Conservation (phyloP, 1,284 basidiomycete species). For the Sanguinoderma infundibulare region DNA sequence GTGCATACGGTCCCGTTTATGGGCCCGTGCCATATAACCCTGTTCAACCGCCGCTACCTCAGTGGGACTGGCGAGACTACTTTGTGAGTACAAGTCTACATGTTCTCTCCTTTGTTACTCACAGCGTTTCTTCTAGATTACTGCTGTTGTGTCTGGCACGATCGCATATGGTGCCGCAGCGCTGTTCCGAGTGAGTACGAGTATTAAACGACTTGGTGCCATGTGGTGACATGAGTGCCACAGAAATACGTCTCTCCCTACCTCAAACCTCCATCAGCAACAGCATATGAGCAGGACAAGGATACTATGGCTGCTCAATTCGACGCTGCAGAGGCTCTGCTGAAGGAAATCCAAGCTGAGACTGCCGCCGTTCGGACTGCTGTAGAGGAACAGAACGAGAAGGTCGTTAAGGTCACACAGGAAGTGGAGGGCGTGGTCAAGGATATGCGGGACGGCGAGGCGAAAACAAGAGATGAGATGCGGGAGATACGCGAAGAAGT, state of each 20-base stretch:
- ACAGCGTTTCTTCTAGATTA: slow-evolving; percentile 64
- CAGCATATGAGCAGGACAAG: slow-evolving; percentile 90
- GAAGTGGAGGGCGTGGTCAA: slow-evolving; percentile 83
- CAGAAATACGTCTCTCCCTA: slow-evolving; percentile 95
- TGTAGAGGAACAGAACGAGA: slow-evolving; percentile 83
- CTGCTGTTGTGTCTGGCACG: slow-evolving; percentile 90
- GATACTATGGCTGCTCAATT: slow-evolving; percentile 89
- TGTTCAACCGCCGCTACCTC: slow-evolving; percentile 46
- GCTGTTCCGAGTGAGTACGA: slow-evolving; percentile 72
- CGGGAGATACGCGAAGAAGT: slow-evolving; percentile 92
- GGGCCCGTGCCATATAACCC: slow-evolving; percentile 46
- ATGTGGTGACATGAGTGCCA: slow-evolving; percentile 5
- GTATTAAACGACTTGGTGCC: not conserved
- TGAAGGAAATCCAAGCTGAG: slow-evolving; percentile 84
- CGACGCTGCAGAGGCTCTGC: slow-evolving; percentile 85
- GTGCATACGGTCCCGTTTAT: slow-evolving; percentile 46
- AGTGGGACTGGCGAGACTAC: slow-evolving; percentile 93
- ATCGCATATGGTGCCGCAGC: slow-evolving; percentile 89
- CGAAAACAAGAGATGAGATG: slow-evolving; percentile 87
- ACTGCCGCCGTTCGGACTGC: slow-evolving; percentile 75
- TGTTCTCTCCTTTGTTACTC: not conserved
- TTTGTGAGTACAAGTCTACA: slow-evolving; percentile 67
- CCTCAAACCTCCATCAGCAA: slow-evolving; percentile 86
- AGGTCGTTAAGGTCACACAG: slow-evolving; percentile 77
- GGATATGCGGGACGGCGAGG: slow-evolving; percentile 80